Evolutionary conservation across 208 protist species (phyloP).

Genomic region (Leishmania mexicana): DNA sequence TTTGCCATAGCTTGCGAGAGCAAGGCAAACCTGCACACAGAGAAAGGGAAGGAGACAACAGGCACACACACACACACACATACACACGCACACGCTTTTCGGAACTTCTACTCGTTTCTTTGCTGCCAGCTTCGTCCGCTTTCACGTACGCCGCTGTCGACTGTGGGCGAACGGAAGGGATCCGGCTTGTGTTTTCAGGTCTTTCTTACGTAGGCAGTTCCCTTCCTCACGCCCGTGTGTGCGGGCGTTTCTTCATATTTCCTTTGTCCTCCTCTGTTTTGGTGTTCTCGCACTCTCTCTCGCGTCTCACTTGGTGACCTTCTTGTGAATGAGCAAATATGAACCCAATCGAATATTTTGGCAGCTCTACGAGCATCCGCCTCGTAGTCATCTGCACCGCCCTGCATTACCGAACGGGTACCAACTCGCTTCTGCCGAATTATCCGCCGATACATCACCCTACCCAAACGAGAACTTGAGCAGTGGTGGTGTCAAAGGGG

Average conservation of each 20-base stretch:
- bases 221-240: background rate
- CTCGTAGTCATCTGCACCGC: constrained; percentile 47
- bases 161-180: background rate
- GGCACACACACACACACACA: background rate
- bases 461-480: background rate
- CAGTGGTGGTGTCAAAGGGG: background rate
- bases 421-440: background rate
- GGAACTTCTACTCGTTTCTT: constrained; percentile 4
- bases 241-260: background rate
- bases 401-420: background rate
- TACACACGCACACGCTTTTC: background rate
- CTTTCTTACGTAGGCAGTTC: too few species aligned
- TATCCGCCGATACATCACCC: background rate
- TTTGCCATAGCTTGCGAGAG: background rate
- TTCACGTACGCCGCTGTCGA: constrained; percentile 9
- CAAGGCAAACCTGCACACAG: background rate
- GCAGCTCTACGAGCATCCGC: constrained; percentile 79
- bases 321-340: constrained; percentile 10
- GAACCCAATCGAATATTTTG: background rate
- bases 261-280: background rate
- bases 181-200: background rate
- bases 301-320: background rate
- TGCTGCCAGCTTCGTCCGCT: constrained; percentile 1
- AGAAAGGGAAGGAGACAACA: background rate
- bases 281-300: background rate